Base-by-base conservation (phyloP, 148 eudicot genomes). In the Rhododendron ferrugineum region DNA sequence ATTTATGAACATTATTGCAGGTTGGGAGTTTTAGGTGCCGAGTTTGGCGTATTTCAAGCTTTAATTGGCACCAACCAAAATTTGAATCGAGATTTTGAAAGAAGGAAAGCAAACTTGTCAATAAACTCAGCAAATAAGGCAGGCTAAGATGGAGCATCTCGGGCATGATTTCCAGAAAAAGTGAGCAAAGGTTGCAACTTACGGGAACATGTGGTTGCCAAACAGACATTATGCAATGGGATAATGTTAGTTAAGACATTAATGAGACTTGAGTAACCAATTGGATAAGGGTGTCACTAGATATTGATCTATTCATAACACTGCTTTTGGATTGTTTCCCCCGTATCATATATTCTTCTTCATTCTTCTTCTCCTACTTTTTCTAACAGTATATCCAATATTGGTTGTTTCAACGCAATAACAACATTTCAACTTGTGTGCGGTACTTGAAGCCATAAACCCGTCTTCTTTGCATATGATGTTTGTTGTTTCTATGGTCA, bases 191-290 rank as follows among this genome's bases (percentile, higher is more conserved):
- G 86, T 87, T 88, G 93, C 11, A 96, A 95, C 86, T 87, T 91
- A 78, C 79, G 58, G 86, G 92, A 91, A 85, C 92, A 90, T 81
- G 98, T 93, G 78, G 95, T 96, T 94, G 92, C 78, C 78, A 83
- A 78, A n/a, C 73, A 81, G 85, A 80, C 42, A 81, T 47, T 49
- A 26, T 86, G 5, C 47, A 32, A 82, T 44, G 36, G 34, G 83
- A 82, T 4, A 16, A 30, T 44, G 62, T 18, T 44, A 50, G 26
- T 36, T 60, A 56, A 54, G 82, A 23, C 16, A 15, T 75, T 8
- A 76, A 32, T 60, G 26, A 60, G 23, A 60, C 3, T 60, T 74
- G 47, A 47, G 18, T 73, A 36, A 36, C 37, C 37, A 36, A 36
- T 3, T 36, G 37, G 37, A 32, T 0, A 32, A 32, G 32, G 32